These are phyloP conservation scores for Rhynchosporium agropyri DNA, from an alignment of 2,329 filamentous ascomycete genomes.

Conservation along the genomic window DNA sequence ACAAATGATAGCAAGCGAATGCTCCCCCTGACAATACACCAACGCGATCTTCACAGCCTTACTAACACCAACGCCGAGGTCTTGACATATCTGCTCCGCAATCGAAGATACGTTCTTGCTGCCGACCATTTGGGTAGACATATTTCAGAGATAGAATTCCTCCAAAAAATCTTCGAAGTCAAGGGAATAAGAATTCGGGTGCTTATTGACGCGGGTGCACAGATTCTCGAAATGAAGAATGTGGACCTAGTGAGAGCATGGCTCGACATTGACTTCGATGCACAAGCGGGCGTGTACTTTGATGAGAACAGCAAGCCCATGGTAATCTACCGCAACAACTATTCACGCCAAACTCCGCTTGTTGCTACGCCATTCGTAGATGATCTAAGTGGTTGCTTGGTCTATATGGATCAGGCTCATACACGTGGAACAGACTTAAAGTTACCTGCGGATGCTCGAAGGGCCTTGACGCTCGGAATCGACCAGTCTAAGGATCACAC, in stretches of 20 bases:
- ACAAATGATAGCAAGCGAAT: conserved; percentile 67
- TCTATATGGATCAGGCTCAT: conserved; percentile 39
- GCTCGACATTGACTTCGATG: conserved; percentile 28
- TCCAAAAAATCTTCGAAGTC: conserved; percentile 44
- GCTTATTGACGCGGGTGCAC: conserved; percentile 66
- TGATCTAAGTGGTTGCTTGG: conserved; percentile 31
- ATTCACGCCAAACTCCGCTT: conserved; percentile 27
- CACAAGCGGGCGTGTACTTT: conserved; percentile 31
- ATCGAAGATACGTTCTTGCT: conserved; percentile 50
- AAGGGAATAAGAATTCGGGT: conserved; percentile 49
- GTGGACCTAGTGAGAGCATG: conserved; percentile 29
- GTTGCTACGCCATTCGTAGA: conserved; percentile 33
- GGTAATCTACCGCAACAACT: conserved; percentile 29
- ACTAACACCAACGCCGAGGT: conserved; percentile 66
- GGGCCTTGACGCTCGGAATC: conserved; percentile 34
- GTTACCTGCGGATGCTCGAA: conserved; percentile 25
- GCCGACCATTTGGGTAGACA: conserved; percentile 48
- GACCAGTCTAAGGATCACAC: conserved; percentile 46
- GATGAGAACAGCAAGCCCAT: conserved; percentile 25
- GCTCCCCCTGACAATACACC: conserved; percentile 62
- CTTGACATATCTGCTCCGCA: conserved; percentile 60
- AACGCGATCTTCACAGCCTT: conserved; percentile 60
- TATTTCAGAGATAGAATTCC: conserved; percentile 50
- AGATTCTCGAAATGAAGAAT: conserved; percentile 63
- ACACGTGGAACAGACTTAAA: conserved; percentile 37